Percentiles rank a stretch among this genome's conserved stretches.
Evolutionary conservation across 768 basidiomycete genomes (phyloP).

Genomic region (Dioszegia crocea): DNA sequence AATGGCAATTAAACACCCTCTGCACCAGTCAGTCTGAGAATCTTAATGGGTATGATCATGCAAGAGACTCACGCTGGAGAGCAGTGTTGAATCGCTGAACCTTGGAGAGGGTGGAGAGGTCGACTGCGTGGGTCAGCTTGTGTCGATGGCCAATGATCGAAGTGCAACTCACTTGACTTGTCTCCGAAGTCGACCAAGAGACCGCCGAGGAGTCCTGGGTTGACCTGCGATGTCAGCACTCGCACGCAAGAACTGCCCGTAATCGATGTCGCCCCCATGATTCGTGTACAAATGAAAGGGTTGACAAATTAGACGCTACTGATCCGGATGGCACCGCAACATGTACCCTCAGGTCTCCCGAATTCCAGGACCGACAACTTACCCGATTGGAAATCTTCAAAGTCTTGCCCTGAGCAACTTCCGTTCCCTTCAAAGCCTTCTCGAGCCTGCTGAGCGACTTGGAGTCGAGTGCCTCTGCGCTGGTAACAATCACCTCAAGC

Average conservation of each 20-base stretch:
- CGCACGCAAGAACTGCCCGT: neutral
- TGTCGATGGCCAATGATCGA: neutral
- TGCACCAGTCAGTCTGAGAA: slow-evolving; percentile 11
- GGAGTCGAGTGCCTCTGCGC: slow-evolving; percentile 67
- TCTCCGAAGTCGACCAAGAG: slow-evolving; percentile 95
- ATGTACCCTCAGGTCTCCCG: no score
- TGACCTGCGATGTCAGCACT: slow-evolving; percentile 59
- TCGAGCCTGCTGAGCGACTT: slow-evolving; percentile 75
- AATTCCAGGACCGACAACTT: no score
- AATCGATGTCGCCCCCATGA: no score
- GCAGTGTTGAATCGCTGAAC: slow-evolving; percentile 91
- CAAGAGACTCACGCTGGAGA: slow-evolving; percentile 64
- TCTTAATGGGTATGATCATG: neutral
- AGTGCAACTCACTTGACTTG: slow-evolving; percentile 62
- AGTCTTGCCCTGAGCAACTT: slow-evolving; percentile 81
- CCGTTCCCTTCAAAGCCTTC: slow-evolving; percentile 75
- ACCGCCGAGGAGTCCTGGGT: slow-evolving; percentile 85
- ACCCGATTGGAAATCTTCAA: slow-evolving; percentile 91
- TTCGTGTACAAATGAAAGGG: no score
- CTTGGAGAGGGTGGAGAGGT: slow-evolving; percentile 87
- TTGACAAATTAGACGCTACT: no score
- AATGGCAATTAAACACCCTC: slow-evolving; percentile 32
- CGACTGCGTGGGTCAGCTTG: slow-evolving; percentile 54
- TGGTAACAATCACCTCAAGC: slow-evolving; percentile 85
- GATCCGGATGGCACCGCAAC: no score